Evolutionary conservation across 164 flowering plant genomes (phyloP).

Genomic region (Berberis thunbergii): DNA sequence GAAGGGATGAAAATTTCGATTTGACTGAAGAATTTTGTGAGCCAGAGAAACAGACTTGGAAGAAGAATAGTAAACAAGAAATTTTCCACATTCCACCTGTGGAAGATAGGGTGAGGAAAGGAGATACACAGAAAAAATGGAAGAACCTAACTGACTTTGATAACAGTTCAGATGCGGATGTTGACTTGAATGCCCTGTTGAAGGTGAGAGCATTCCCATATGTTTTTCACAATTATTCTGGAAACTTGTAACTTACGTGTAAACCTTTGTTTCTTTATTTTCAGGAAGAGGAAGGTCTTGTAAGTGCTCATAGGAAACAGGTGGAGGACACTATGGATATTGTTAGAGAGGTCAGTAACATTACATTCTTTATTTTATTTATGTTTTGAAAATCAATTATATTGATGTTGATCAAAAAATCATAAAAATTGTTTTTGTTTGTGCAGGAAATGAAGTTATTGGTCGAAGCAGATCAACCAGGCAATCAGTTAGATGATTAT

Average conservation of each 20-base stretch:
- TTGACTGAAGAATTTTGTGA: conserved; percentile 36
- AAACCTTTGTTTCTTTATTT: conserved; percentile 2
- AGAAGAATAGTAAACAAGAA: conserved; percentile 29
- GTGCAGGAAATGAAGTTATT: conserved; percentile 72
- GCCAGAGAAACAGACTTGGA: conserved; percentile 36
- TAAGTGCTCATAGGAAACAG: conserved; percentile 56
- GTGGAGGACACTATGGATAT: conserved; percentile 74
- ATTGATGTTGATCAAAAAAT: not conserved
- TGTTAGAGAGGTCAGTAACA: conserved; percentile 52
- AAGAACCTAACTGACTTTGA: conserved; percentile 27
- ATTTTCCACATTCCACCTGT: conserved; percentile 14
- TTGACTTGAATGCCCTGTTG: conserved; percentile 53
- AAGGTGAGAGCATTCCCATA: conserved; percentile 31
- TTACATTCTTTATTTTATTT: not conserved
- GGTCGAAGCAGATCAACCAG: conserved; percentile 68
- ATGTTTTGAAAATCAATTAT: not conserved
- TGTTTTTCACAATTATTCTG: not conserved
- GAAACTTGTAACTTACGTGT: not conserved
- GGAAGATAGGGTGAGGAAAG: conserved; percentile 33
- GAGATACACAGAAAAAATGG: conserved; percentile 26
- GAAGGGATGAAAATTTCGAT: conserved; percentile 41
- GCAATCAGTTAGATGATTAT: conserved; percentile 65
- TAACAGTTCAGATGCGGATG: conserved; percentile 37
- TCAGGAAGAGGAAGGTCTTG: conserved; percentile 79
- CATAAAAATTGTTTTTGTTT: not conserved